A percentile compares a stretch with the other conserved stretches of the same genome.
phyloP scores from a whole-genome alignment of 106 monocot genomes.

The Acanthochlamys bracteata region DNA sequence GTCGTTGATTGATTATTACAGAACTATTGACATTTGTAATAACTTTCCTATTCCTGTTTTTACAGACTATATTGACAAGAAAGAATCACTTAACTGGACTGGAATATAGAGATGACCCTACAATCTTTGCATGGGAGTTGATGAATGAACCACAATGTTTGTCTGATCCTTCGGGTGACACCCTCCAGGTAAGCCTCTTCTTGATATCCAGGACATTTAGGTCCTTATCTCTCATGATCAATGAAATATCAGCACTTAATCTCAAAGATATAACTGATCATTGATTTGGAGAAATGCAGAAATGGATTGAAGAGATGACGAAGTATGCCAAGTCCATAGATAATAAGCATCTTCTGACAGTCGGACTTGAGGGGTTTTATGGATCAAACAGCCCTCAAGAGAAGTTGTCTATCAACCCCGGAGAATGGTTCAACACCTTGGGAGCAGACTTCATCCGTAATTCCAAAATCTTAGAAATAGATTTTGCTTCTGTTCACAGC shows the following conservation, averaged over 20 bases:
- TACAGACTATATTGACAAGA: slow-evolving; percentile 72
- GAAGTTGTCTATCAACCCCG: slow-evolving; percentile 55
- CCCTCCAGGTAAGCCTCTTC: slow-evolving; percentile 69
- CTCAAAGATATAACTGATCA: background rate
- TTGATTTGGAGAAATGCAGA: slow-evolving; percentile 27
- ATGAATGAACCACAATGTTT: slow-evolving; percentile 85
- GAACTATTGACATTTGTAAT: too few species aligned
- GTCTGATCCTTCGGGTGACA: slow-evolving; percentile 75
- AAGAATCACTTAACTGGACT: slow-evolving; percentile 84
- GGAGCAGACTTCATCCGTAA: slow-evolving; percentile 94
- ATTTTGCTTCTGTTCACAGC: slow-evolving; percentile 66
- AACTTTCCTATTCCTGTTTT: slow-evolving; percentile 8
- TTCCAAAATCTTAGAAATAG: slow-evolving; percentile 8
- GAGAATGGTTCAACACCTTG: slow-evolving; percentile 39
- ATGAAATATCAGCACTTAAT: too few species aligned
- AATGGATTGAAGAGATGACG: slow-evolving; percentile 94
- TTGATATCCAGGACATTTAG: too few species aligned
- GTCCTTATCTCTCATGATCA: too few species aligned
- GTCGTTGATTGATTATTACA: too few species aligned
- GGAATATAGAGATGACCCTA: slow-evolving; percentile 89
- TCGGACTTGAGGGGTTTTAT: slow-evolving; percentile 89
- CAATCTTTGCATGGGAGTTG: slow-evolving; percentile 94
- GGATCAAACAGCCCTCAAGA: slow-evolving; percentile 49
- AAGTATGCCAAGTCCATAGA: slow-evolving; percentile 65
- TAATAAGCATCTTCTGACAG: slow-evolving; percentile 72